Percentiles rank a stretch among this genome's conserved stretches.
These are phyloP conservation scores for Telfairia occidentalis DNA, from an alignment of 331 rosid genomes.

Conservation along the genomic window DNA sequence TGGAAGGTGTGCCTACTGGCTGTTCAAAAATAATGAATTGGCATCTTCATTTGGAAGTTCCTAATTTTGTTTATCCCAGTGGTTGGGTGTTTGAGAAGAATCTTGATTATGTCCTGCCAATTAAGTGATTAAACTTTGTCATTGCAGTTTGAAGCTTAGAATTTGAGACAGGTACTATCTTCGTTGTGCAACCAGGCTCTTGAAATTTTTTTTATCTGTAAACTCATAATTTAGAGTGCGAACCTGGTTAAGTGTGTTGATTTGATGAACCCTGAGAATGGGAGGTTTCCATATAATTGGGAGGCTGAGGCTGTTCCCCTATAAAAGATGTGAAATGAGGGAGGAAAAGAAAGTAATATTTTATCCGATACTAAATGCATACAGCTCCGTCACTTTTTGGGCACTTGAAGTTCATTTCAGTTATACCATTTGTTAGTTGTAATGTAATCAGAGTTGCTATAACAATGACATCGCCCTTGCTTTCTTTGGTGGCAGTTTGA, in stretches of 20 bases:
- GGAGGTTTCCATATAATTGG: not conserved
- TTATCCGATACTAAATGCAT: not conserved
- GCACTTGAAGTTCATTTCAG: not conserved
- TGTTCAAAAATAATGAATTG: constrained; percentile 78
- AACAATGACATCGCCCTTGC: not conserved
- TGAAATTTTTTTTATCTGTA: not conserved
- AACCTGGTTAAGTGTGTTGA: not conserved
- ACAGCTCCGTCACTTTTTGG: not conserved
- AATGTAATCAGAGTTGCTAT: not conserved
- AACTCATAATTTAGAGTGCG: not conserved
- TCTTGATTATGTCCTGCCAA: constrained; percentile 56
- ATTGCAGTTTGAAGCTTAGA: constrained; percentile 6
- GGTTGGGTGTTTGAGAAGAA: constrained; percentile 80
- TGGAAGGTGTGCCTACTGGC: constrained; percentile 65
- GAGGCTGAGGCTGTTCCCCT: not conserved
- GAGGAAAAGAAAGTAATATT: not conserved
- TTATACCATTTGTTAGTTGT: not conserved
- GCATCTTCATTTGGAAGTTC: constrained; percentile 84
- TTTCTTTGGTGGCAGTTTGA: not conserved
- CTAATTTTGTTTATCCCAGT: constrained; percentile 42
- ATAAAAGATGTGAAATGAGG: not conserved
- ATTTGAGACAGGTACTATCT: constrained; percentile 10
- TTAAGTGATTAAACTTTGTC: constrained; percentile 31
- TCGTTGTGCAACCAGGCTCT: not conserved
- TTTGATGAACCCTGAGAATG: not conserved